Conservation (phyloP, 495 filamentous ascomycete species). For the Schizothecium vesticola region DNA sequence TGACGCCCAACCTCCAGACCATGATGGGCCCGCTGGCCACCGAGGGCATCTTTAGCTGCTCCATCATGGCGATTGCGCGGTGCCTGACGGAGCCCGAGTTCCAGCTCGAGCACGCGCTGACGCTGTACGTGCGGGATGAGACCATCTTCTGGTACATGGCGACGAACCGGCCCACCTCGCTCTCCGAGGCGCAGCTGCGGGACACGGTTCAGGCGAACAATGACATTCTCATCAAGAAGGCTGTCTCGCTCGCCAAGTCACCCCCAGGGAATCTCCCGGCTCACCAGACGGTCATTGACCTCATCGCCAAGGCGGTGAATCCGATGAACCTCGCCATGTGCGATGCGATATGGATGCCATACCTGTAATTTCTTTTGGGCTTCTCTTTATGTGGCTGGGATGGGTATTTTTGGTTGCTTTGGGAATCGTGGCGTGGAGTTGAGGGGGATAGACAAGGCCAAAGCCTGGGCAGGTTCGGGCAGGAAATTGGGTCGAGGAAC, state of each 20-base stretch:
- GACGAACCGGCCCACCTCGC: conserved; percentile 56
- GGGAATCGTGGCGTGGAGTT: neutral
- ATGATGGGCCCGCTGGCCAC: conserved; percentile 92
- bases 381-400: neutral
- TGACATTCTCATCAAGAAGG: conserved; percentile 84
- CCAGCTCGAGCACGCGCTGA: conserved; percentile 87
- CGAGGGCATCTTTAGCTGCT: conserved; percentile 88
- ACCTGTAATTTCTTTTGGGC: conserved; percentile 52
- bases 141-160: conserved; percentile 96
- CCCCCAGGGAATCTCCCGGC: conserved; percentile 69
- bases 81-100: conserved; percentile 89
- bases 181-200: conserved; percentile 67
- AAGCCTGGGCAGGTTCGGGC: neutral
- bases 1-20: conserved; percentile 92
- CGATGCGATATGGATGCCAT: conserved; percentile 97
- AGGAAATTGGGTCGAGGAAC: neutral
- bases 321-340: conserved; percentile 75
- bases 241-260: conserved; percentile 67
- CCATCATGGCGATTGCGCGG: conserved; percentile 91
- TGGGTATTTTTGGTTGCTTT: neutral
- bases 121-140: conserved; percentile 92
- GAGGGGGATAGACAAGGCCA: neutral
- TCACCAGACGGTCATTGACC: conserved; percentile 92
- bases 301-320: conserved; percentile 79
- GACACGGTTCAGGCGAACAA: conserved; percentile 85